Percentiles rank a stretch among this genome's conserved stretches.
Conservation (phyloP, 352 stramenopile species). For the Pythium brachiatum region DNA sequence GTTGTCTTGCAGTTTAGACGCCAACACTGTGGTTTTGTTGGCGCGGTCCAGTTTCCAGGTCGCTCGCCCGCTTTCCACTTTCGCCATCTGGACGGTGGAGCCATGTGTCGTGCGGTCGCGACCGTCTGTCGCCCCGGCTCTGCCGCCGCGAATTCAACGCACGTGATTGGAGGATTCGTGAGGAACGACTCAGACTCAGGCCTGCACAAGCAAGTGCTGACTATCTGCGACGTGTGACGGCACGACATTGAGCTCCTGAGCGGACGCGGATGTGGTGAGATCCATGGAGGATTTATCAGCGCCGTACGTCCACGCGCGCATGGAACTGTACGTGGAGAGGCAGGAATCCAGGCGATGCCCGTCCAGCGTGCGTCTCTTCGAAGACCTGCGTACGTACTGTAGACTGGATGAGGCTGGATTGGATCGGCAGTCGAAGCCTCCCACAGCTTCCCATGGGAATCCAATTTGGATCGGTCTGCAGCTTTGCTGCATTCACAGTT, state of each 20-base stretch:
- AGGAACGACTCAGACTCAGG: slow-evolving; percentile 17
- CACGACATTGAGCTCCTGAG: background rate
- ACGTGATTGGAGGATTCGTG: slow-evolving; percentile 3
- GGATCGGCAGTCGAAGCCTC: background rate
- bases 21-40: slow-evolving; percentile 1
- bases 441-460: background rate
- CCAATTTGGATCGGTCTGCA: background rate
- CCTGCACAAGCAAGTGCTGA: background rate
- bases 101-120: slow-evolving; percentile 23
- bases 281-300: slow-evolving; percentile 1
- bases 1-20: slow-evolving; percentile 2
- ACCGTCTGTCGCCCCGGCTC: slow-evolving; percentile 22
- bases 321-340: slow-evolving; percentile 2
- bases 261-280: background rate
- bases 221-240: background rate
- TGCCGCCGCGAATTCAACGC: slow-evolving; percentile 7
- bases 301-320: background rate
- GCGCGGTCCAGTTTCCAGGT: background rate
- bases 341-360: background rate
- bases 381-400: no score
- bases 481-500: no score
- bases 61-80: slow-evolving; percentile 1
- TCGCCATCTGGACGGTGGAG: slow-evolving; percentile 18
- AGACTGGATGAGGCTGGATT: no score
- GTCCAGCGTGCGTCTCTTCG: background rate